Conservation (phyloP, 768 basidiomycete species). For the Astraeus odoratus region DNA sequence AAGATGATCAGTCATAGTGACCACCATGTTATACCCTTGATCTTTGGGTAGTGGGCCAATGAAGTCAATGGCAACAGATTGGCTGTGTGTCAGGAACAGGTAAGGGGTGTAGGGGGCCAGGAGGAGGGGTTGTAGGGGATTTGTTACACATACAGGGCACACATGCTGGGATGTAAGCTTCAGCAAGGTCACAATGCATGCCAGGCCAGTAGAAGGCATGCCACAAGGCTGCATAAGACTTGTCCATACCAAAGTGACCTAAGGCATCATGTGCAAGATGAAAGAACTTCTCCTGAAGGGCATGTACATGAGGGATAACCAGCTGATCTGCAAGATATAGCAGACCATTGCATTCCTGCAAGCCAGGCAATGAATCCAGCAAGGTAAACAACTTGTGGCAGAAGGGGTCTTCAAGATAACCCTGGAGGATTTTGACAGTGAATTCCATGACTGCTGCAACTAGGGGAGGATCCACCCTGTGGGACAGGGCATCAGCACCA, state of each 20-base stretch:
- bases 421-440: not conserved
- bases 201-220: constrained; percentile 22
- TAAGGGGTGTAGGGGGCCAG: constrained; percentile 13
- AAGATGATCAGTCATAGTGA: constrained; percentile 19
- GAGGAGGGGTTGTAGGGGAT: constrained; percentile 4
- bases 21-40: constrained; percentile 22
- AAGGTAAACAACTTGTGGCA: not conserved
- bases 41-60: constrained; percentile 29
- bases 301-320: not conserved
- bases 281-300: constrained; percentile 6
- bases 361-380: not conserved
- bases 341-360: constrained; percentile 1
- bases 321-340: constrained; percentile 4
- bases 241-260: constrained; percentile 12
- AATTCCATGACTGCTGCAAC: not conserved
- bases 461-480: not conserved
- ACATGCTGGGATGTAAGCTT: constrained; percentile 21
- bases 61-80: constrained; percentile 25
- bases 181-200: constrained; percentile 15
- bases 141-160: constrained; percentile 23
- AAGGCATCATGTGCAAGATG: constrained; percentile 8
- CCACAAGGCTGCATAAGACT: constrained; percentile 4
- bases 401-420: constrained; percentile 1
- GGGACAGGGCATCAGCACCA: not conserved
- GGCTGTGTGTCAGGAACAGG: constrained; percentile 15